phyloP scores from a whole-genome alignment of 306 rosid species.

The Rubus idaeus region DNA sequence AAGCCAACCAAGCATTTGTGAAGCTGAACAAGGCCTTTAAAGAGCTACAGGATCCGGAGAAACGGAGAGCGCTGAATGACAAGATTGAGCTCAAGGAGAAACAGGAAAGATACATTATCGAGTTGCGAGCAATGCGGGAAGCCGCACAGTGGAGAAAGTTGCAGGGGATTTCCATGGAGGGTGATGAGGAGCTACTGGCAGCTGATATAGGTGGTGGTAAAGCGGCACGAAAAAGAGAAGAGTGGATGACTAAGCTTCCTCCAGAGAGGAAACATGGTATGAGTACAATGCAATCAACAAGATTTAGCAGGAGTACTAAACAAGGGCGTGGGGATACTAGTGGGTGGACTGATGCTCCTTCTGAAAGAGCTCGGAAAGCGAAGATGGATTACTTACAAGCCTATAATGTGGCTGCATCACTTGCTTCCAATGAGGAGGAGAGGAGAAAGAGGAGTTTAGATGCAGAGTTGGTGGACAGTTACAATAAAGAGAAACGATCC shows the following conservation, averaged over 20 bases:
- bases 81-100: slow-evolving; percentile 73
- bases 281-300: slow-evolving; percentile 60
- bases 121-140: slow-evolving; percentile 72
- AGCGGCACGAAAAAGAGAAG: neutral
- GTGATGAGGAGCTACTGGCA: neutral
- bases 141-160: slow-evolving; percentile 86
- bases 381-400: slow-evolving; percentile 88
- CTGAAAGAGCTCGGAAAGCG: slow-evolving; percentile 80
- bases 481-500: slow-evolving; percentile 73
- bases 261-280: slow-evolving; percentile 9
- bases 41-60: slow-evolving; percentile 41
- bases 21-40: slow-evolving; percentile 78
- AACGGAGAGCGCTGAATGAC: slow-evolving; percentile 79
- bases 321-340: slow-evolving; percentile 94
- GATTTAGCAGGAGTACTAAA: slow-evolving; percentile 60
- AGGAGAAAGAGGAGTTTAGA: slow-evolving; percentile 47
- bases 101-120: slow-evolving; percentile 70
- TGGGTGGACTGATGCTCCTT: slow-evolving; percentile 82
- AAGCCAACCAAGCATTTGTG: slow-evolving; percentile 86
- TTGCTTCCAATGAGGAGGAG: slow-evolving; percentile 69
- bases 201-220: neutral
- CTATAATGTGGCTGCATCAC: slow-evolving; percentile 67
- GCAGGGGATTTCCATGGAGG: slow-evolving; percentile 44
- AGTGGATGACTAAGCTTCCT: neutral
- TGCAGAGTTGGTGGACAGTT: slow-evolving; percentile 84